Base-by-base conservation (phyloP, 1,284 basidiomycete species). In the Ceratobasidium sp. region DNA sequence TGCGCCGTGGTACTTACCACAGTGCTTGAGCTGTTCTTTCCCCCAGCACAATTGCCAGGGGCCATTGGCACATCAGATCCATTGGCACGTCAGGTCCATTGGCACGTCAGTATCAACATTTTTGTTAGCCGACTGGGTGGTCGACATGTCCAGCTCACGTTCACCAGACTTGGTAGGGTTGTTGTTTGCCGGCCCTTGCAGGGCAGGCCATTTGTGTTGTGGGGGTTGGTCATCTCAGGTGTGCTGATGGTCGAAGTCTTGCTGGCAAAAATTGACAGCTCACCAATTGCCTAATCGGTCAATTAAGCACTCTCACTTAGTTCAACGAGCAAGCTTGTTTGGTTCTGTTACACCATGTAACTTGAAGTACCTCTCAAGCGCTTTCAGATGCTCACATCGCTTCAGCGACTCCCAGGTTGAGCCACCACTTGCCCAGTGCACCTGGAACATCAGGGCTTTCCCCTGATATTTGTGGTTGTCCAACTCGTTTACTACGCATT, bases 191-290 rank as follows among this genome's bases (percentile, higher is more conserved):
- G n/a, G n/a, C n/a, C n/a, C n/a, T n/a, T n/a, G n/a, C n/a, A n/a
- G n/a, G n/a, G n/a, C n/a, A n/a, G n/a, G n/a, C n/a, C 6, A n/a
- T n/a, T n/a, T 59, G 19, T n/a, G 56, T 19, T n/a, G 56, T 19
- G 44, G 56, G 56, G 29, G 56, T n/a, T 29, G 29, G 14, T 59
- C 56, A 59, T 59, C 33, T 14, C 14, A n/a, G 19, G n/a, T n/a
- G 14, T 59, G 56, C 33, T 59, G 56, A 59, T 36, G 19, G 33
- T 59, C 44, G 56, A 36, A 59, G 29, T 33, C 56, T 59, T 29
- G 56, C 56, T 59, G 31, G n/a, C n/a, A n/a, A 59, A 59, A 59
- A 59, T 59, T 59, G 56, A 29, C 56, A 59, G 56, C 29, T 9
- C 2, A 11, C 19, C 33, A n/a, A 33, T 59, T 59, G 44, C 19